Percentiles rank a stretch among this genome's conserved stretches.
Evolutionary conservation across 1,284 basidiomycete species (phyloP).

Genomic region (Melampsora larici-populina): DNA sequence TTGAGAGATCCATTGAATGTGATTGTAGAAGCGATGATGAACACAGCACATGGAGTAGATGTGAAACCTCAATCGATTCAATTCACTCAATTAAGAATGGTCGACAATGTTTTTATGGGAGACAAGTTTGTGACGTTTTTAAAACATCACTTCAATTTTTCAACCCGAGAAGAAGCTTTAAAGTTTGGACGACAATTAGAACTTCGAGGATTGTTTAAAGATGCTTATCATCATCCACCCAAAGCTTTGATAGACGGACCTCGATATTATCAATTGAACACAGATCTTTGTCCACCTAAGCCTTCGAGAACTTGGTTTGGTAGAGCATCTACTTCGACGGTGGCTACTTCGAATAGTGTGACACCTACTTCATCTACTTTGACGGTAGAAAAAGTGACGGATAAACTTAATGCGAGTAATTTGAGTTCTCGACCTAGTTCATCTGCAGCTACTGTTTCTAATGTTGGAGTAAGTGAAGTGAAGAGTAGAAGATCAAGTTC

Average conservation of each 20-base stretch:
- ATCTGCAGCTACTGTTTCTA: slow-evolving; percentile 7
- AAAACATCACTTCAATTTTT: slow-evolving; percentile 41
- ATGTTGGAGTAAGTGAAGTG: not conserved
- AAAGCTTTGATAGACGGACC: slow-evolving; percentile 30
- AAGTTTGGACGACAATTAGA: slow-evolving; percentile 39
- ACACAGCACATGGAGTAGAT: slow-evolving; percentile 40
- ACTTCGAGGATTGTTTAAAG: slow-evolving; percentile 36
- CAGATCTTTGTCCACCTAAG: slow-evolving; percentile 24
- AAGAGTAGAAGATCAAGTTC: slow-evolving; percentile 30
- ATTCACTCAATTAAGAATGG: slow-evolving; percentile 28
- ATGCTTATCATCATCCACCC: slow-evolving; percentile 25
- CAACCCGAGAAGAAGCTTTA: slow-evolving; percentile 35
- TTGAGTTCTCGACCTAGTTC: not conserved
- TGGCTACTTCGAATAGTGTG: not conserved
- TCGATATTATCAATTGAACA: slow-evolving; percentile 38
- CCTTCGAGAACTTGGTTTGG: slow-evolving; percentile 42
- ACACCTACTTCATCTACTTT: not conserved
- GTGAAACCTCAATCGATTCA: slow-evolving; percentile 34
- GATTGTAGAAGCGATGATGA: slow-evolving; percentile 41
- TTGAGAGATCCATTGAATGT: slow-evolving; percentile 30
- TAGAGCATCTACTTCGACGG: not conserved
- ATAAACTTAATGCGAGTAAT: not conserved
- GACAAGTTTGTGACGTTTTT: slow-evolving; percentile 43
- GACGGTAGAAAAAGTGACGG: not conserved
- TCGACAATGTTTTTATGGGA: slow-evolving; percentile 40